Evolutionary conservation across 768 basidiomycete species (phyloP), one percentile per base, ranked within the genome.

Genomic region (Multifurca ochricompacta): DNA sequence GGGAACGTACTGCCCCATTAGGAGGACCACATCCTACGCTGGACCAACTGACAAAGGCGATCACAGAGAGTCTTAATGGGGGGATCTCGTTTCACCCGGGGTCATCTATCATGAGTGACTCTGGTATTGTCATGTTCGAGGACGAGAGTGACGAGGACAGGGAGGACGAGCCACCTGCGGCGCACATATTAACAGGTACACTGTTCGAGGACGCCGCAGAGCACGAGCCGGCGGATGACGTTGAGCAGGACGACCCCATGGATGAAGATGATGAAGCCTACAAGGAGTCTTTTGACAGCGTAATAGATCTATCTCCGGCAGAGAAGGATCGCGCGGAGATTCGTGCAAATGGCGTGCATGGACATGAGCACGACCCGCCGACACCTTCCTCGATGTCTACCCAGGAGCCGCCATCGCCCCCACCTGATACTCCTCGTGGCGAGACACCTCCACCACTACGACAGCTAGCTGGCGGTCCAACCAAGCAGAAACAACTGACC

Each of bases 61-160:
- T 59, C 16, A 44, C 45, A 34, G 51, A 48, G 16, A 40, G 9
- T 40, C 50, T 48, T 14, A 48, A 39, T 44, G 51, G 35, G 6
- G 84, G 85, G 31, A 83, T 91, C 56, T 81, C 82, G 14, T 85
- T 83, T 66, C 70, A 74, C 56, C 83, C 79, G 6, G 76, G 75
- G 31, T 70, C 73, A 19, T 74, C 74, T 48, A 77, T 81, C 63
- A 70, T 75, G 66, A 74, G 65, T 57, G 79, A 79, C 13, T 63
- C 62, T 34, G 75, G 76, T 11, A 67, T 71, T 18, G 68, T 85
- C 63, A 83, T 85, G 80, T 87, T 87, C 61, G 78, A 74, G 4
- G 70, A 77, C 31, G 80, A 85, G 41, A 82, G 83, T 19, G 77
- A 78, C 37, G 81, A 83, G 27, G 79, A 83, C 28, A 81, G 82